A percentile compares a stretch with the other conserved stretches of the same genome.
Evolutionary conservation across 2,329 filamentous ascomycete species (phyloP).

Genomic region (Talaromyces marneffei): DNA sequence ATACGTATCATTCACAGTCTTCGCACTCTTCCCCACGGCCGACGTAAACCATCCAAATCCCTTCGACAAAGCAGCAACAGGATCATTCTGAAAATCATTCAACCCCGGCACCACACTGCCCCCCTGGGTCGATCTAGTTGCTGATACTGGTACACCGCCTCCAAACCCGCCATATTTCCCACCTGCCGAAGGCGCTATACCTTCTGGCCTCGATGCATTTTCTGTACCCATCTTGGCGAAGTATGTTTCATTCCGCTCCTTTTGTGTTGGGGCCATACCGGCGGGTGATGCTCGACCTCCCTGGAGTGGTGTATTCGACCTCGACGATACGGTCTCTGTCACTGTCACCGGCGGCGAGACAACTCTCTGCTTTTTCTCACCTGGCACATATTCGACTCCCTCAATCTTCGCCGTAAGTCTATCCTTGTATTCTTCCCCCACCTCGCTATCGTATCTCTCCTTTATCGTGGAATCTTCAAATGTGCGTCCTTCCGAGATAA

Average conservation of each 20-base stretch:
- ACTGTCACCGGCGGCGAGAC: conserved; percentile 20
- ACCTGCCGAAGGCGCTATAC: conserved; percentile 78
- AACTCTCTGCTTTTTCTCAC: conserved; percentile 50
- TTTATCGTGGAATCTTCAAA: conserved; percentile 88
- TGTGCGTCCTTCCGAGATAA: conserved; percentile 59
- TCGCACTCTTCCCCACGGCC: conserved; percentile 82
- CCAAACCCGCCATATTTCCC: conserved; percentile 92
- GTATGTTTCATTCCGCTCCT: conserved; percentile 73
- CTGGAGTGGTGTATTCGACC: conserved; percentile 23
- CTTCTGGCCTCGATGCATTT: conserved; percentile 69
- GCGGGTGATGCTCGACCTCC: conserved; percentile 22
- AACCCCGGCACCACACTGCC: conserved; percentile 55
- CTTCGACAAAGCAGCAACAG: conserved; percentile 79
- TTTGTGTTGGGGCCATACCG: conserved; percentile 49
- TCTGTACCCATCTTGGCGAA: conserved; percentile 79
- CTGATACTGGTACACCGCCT: conserved; percentile 56
- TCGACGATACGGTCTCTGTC: conserved; percentile 15
- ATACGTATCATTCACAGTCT: conserved; percentile 83
- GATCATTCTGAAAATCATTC: conserved; percentile 89
- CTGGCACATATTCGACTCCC: conserved; percentile 75
- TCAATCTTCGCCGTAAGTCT: conserved; percentile 81
- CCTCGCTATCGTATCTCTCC: conserved; percentile 82
- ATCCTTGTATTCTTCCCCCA: conserved; percentile 94
- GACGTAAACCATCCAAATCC: conserved; percentile 91
- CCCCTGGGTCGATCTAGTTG: conserved; percentile 30